Evolutionary conservation across 2,329 filamentous ascomycete genomes (phyloP), one percentile per base, ranked within the genome.

Genomic region (Alternaria metachromatica): DNA sequence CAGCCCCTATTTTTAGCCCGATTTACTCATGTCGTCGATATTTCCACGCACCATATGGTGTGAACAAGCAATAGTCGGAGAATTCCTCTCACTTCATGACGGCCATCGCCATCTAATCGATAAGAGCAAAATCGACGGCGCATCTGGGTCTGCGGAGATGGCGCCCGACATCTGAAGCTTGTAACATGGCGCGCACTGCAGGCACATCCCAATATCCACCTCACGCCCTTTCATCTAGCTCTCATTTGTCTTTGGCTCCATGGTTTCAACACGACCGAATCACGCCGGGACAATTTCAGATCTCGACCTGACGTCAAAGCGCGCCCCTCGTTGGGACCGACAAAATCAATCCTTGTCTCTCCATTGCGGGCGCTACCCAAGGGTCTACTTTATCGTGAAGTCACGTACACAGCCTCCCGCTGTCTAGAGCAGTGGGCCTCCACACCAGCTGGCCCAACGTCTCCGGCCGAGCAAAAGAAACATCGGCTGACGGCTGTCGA

Each of bases 1-100:
- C 46, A 56, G 28, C 60, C 63, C 70, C 66, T 72, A 72, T 72
- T 69, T 72, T 72, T 72, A 68, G 63, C 15, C 30, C 55, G 18
- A 18, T 63, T 53, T 55, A 63, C 60, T 68, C 53, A 62, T n/a
- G 37, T 54, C 20, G 11, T 25, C 23, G 28, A 33, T 50, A 37
- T 48, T 30, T 49, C 43, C 15, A 8, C 6, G 6, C n/a, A 49
- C 37, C 33, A 15, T 23, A 45, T 25, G 46, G 26, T 23, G 41
- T 9, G 28, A 48, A 48, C 21, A 61, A 56, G 54, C 54, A 56
- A 30, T 10, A n/a, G 37, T 30, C 43, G 45, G 55, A 58, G 26
- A 50, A 41, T 53, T 53, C 30, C 20, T 15, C 18, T 53, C 30
- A 41, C 20, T 53, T 13, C n/a, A 41, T 41, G 12, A 41, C n/a